These are phyloP conservation scores for Penicillium aurantiogriseum DNA, from an alignment of 2,329 filamentous ascomycete genomes.

Conservation along the genomic window DNA sequence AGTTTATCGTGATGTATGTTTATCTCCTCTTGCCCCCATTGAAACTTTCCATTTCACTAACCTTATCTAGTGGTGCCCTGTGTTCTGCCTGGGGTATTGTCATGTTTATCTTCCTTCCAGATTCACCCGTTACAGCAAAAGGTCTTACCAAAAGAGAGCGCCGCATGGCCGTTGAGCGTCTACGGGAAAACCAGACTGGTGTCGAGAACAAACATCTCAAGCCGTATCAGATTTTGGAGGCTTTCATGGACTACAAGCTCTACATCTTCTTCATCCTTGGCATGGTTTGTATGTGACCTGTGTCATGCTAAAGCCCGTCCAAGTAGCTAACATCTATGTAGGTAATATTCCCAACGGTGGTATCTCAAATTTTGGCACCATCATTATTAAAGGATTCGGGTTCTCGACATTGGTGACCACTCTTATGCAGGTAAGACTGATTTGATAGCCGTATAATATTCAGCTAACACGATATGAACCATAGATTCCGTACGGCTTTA, in stretches of 20 bases:
- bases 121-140: slow-evolving; percentile 56
- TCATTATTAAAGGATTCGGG: slow-evolving; percentile 59
- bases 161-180: slow-evolving; percentile 55
- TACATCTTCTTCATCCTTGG: slow-evolving; percentile 58
- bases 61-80: slow-evolving; percentile 44
- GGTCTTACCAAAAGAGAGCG: slow-evolving; percentile 53
- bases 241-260: slow-evolving; percentile 58
- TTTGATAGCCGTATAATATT: too few relatives aligned
- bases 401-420: slow-evolving; percentile 56
- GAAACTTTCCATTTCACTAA: neutral
- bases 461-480: neutral
- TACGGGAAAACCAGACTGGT: slow-evolving; percentile 59
- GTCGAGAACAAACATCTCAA: slow-evolving; percentile 59
- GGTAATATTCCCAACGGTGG: slow-evolving; percentile 57
- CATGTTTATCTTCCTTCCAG: slow-evolving; percentile 57
- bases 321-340: neutral
- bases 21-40: neutral
- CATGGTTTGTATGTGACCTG: slow-evolving; percentile 38
- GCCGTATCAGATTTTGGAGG: slow-evolving; percentile 55
- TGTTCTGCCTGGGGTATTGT: slow-evolving; percentile 61
- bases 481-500: slow-evolving; percentile 49
- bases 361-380: slow-evolving; percentile 58
- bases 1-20: slow-evolving; percentile 62
- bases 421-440: slow-evolving; percentile 46
- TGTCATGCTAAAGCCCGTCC: rapidly evolving